Conservation (phyloP, 148 eudicot species). For the Camellia sinensis region DNA sequence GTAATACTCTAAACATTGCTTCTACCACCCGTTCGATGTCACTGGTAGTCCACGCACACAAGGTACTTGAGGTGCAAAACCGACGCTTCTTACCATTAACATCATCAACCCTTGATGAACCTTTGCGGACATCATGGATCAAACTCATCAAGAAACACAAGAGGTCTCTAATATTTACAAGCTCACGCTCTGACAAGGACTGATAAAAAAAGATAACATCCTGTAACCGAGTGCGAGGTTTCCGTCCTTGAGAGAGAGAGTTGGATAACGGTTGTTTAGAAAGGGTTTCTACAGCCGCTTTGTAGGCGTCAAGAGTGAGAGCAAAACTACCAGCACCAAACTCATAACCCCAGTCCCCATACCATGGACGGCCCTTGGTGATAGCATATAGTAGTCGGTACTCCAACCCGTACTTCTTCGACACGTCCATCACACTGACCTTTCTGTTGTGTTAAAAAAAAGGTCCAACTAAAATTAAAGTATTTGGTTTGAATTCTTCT, state of each 20-base stretch:
- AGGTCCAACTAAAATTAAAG: conserved; percentile 4
- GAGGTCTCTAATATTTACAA: conserved; percentile 70
- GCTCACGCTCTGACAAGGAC: conserved; percentile 67
- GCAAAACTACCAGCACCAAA: conserved; percentile 88
- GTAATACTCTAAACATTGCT: conserved; percentile 72
- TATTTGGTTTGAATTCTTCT: background rate
- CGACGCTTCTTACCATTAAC: conserved; percentile 42
- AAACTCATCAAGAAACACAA: conserved; percentile 57
- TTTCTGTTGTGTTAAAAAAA: conserved; percentile 48
- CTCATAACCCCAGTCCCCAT: conserved; percentile 89
- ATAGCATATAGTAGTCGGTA: conserved; percentile 76
- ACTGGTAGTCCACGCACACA: conserved; percentile 60
- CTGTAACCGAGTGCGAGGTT: conserved; percentile 67
- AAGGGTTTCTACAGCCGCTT: conserved; percentile 51
- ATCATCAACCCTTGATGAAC: conserved; percentile 23
- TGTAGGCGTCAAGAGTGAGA: conserved; percentile 58
- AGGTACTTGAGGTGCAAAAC: conserved; percentile 38
- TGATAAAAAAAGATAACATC: conserved; percentile 72
- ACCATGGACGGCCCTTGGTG: conserved; percentile 75
- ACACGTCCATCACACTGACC: conserved; percentile 91
- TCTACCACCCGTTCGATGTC: conserved; percentile 62
- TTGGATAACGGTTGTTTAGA: conserved; percentile 52
- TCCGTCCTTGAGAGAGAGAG: conserved; percentile 62
- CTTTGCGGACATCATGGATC: conserved; percentile 48
- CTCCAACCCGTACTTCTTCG: conserved; percentile 85